Percentiles rank a stretch among this genome's conserved stretches.
These are phyloP conservation scores for Alnus rubra DNA, from an alignment of 306 rosid genomes.

Conservation along the genomic window DNA sequence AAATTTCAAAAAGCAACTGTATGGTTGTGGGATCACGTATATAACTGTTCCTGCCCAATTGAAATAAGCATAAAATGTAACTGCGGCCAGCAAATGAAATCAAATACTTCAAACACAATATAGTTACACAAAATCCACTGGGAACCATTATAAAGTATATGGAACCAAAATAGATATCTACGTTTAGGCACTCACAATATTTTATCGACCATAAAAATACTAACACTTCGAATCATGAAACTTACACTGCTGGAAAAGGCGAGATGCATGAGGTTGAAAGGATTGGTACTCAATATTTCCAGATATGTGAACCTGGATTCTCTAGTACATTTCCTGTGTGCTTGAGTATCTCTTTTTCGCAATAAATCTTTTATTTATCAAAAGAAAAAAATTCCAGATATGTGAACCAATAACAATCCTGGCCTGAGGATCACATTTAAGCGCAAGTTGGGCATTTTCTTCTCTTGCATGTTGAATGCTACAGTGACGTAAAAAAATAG, in stretches of 20 bases:
- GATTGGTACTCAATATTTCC: not conserved
- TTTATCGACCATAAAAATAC: not conserved
- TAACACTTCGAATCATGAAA: not conserved
- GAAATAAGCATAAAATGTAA: constrained; percentile 32
- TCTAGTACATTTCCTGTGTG: not conserved
- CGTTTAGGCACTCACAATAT: not conserved
- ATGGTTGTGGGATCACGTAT: constrained; percentile 62
- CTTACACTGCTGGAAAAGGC: not conserved
- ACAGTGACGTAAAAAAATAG: not conserved
- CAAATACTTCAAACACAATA: constrained; percentile 2
- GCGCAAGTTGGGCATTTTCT: not conserved
- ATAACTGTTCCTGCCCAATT: constrained; percentile 56
- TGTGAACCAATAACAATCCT: not conserved
- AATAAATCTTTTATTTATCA: not conserved
- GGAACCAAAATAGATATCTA: not conserved
- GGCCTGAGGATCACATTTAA: not conserved
- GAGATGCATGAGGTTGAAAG: not conserved
- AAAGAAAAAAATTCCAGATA: constrained; percentile 1
- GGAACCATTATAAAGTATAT: not conserved
- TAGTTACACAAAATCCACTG: not conserved
- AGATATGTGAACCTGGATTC: not conserved
- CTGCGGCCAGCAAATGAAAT: constrained; percentile 21
- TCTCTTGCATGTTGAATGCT: not conserved
- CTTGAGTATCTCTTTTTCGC: not conserved
- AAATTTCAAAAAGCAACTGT: constrained; percentile 81